Conservation (phyloP, 192 early-diverging fungal species). For the Linnemannia elongata region DNA sequence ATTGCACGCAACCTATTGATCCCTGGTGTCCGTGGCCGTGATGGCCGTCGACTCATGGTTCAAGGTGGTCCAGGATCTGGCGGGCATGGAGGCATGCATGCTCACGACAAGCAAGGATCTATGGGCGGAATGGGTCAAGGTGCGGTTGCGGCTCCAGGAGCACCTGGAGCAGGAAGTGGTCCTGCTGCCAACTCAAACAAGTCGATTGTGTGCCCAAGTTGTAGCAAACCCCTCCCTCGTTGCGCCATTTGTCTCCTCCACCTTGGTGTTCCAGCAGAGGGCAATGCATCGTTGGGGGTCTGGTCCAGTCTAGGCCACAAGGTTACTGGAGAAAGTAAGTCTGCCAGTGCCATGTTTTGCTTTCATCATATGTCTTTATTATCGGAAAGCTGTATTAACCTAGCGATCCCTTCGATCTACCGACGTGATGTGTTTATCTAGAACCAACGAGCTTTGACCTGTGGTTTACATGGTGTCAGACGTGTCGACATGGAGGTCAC, state of each 20-base stretch:
- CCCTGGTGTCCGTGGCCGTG: constrained; percentile 60
- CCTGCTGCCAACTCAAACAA: constrained; percentile 46
- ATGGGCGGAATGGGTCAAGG: constrained; percentile 42
- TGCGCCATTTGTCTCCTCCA: constrained; percentile 75
- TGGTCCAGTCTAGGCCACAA: constrained; percentile 56
- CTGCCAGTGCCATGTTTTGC: neutral
- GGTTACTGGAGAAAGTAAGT: constrained; percentile 50
- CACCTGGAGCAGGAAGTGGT: constrained; percentile 22
- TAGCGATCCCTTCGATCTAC: neutral
- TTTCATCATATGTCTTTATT: neutral
- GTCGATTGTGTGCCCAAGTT: constrained; percentile 73
- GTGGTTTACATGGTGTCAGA: constrained; percentile 99
- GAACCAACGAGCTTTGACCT: constrained; percentile 78
- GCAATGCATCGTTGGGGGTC: constrained; percentile 33
- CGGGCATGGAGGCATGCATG: constrained; percentile 23
- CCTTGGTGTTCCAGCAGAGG: constrained; percentile 77
- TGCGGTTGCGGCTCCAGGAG: constrained; percentile 20
- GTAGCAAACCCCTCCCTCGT: constrained; percentile 72
- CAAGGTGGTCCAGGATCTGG: constrained; percentile 32
- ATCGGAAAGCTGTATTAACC: neutral
- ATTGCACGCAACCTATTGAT: constrained; percentile 68
- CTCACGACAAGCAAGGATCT: constrained; percentile 48
- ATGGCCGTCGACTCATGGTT: constrained; percentile 63
- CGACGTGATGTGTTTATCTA: neutral
- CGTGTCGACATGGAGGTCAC: constrained; percentile 97